Evolutionary conservation across 2,329 filamentous ascomycete genomes (phyloP), one percentile per base, ranked within the genome.

Genomic region (Bipolaris oryzae): DNA sequence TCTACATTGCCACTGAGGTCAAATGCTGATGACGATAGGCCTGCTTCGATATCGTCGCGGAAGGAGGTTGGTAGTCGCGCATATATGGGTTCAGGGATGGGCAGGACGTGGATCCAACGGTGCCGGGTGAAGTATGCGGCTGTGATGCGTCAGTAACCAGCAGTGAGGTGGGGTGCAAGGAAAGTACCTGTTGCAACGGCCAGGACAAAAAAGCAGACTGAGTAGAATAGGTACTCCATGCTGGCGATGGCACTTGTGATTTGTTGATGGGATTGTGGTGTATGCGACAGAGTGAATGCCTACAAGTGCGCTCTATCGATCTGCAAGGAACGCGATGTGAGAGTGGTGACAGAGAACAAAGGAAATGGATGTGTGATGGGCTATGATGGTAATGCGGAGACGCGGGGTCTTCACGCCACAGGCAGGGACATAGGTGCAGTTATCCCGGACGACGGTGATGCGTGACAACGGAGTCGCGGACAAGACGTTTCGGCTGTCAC

Each of bases 191-290:
- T 95, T 57, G 87, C 89, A 63, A 84, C 71, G 67, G 93, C 72
- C 70, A 96, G 82, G 73, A 90, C 83, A 67, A 89, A 76, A 74
- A 96, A 84, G 71, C 86, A 86, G 63, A 93, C 76, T 67, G 85
- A 87, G 80, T 92, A 96, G 79, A 96, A 85, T 62, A 96, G 75
- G 80, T 93, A 95, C 61, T 80, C 83, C 91, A 96, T 96, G 66
- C 67, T 78, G 74, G 69, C 55, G 43, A 55, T 56, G 34, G 44
- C 46, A 31, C 44, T 28, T 50, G 48, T 20, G 44, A 53, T 54
- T 48, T 49, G 35, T 34, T 28, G 10, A n/a, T 39, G 21, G 52
- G 20, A 37, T 44, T 50, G 45, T 38, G 50, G 20, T 44, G 38
- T 57, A 39, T 53, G 48, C 44, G 52, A 46, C 52, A 50, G 42